A percentile compares a stretch with the other conserved stretches of the same genome.
Conservation (phyloP, 345 rosid genomes). For the Murraya paniculata region DNA sequence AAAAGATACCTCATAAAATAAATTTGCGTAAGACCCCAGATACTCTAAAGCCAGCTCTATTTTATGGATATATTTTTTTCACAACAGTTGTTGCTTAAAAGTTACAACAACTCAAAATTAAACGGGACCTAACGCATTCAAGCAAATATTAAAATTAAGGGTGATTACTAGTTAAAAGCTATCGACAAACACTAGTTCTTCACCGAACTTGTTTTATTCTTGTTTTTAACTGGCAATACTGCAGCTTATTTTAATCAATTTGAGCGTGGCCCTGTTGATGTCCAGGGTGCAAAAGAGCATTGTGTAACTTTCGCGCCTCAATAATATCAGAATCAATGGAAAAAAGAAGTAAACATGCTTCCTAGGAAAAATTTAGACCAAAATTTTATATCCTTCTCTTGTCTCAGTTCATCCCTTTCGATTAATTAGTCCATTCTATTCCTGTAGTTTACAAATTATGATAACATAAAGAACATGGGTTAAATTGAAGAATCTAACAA, state of each 20-base stretch:
- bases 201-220: not conserved
- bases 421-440: not conserved
- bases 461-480: not conserved
- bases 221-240: not conserved
- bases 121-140: not conserved
- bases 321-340: not conserved
- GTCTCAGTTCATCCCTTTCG: not conserved
- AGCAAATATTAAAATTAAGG: not conserved
- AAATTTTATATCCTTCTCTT: not conserved
- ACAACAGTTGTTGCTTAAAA: no score
- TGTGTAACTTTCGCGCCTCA: not conserved
- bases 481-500: not conserved
- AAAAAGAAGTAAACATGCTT: constrained; percentile 4
- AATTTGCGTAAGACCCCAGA: no score
- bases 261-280: not conserved
- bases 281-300: not conserved
- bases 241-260: not conserved
- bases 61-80: no score
- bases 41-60: no score
- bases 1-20: no score
- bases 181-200: not conserved
- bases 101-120: fast-evolving
- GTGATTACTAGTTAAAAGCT: not conserved
- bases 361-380: not conserved
- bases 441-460: not conserved